Conservation (phyloP, 2,329 filamentous ascomycete genomes). For the Coniochaeta hoffmannii region DNA sequence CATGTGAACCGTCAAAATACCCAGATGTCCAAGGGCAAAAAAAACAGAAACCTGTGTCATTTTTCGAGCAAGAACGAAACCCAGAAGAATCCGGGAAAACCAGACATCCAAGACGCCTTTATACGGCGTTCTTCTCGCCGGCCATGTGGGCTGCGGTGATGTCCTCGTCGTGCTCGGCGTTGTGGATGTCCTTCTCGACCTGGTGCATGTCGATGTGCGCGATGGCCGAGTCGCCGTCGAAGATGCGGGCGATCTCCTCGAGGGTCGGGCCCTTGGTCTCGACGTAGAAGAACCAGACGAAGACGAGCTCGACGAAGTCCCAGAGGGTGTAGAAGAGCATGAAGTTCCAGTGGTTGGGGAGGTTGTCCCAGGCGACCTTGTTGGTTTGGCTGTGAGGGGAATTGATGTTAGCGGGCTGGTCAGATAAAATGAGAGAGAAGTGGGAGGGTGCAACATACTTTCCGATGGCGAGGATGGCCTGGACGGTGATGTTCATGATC, state of each 20-base stretch:
- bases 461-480: constrained; percentile 53
- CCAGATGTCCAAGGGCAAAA: too few species aligned
- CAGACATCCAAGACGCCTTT: background rate
- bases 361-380: constrained; percentile 52
- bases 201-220: constrained; percentile 46
- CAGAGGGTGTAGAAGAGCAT: constrained; percentile 60
- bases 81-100: background rate
- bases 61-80: background rate
- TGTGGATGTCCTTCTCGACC: constrained; percentile 45
- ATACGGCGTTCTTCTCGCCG: constrained; percentile 15
- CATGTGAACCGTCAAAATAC: too few species aligned
- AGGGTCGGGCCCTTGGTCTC: constrained; percentile 66
- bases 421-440: background rate
- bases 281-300: constrained; percentile 60
- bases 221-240: constrained; percentile 56
- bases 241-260: constrained; percentile 63
- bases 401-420: background rate
- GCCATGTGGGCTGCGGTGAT: constrained; percentile 16
- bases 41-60: background rate
- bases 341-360: constrained; percentile 56
- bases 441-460: constrained; percentile 34
- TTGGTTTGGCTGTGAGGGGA: constrained; percentile 49
- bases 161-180: constrained; percentile 25
- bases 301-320: constrained; percentile 52
- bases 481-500: constrained; percentile 58